Conservation (phyloP, 2,329 filamentous ascomycete genomes). For the Microdochium nivale region DNA sequence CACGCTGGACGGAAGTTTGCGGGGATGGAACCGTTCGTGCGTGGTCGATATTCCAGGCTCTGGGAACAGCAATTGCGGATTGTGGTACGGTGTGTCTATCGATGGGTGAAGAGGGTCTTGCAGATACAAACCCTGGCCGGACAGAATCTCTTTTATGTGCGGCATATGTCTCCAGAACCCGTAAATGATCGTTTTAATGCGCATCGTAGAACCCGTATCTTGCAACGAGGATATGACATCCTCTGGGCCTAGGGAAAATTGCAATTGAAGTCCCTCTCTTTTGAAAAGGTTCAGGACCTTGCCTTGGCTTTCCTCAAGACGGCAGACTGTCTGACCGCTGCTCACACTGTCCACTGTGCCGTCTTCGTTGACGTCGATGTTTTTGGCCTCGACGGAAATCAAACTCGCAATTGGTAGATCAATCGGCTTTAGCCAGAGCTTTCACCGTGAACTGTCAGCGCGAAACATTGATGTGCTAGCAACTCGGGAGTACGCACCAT, state of each 20-base stretch:
- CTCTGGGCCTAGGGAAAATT: background rate
- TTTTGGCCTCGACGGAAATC: too few relatives aligned
- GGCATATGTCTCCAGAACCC: background rate
- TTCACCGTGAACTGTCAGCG: too few relatives aligned
- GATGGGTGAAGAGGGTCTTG: background rate
- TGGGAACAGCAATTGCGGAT: background rate
- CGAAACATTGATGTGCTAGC: too few relatives aligned
- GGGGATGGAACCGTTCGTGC: background rate
- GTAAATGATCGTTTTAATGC: background rate
- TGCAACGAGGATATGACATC: background rate
- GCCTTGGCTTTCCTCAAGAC: background rate
- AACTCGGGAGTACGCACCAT: too few relatives aligned
- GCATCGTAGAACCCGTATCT: too few relatives aligned
- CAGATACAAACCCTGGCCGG: background rate
- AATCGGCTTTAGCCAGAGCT: too few relatives aligned
- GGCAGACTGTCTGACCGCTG: background rate
- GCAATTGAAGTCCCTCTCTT: background rate
- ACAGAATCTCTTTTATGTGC: background rate
- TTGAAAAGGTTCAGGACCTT: background rate
- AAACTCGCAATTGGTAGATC: too few relatives aligned
- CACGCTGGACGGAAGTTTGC: background rate
- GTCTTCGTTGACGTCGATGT: too few relatives aligned
- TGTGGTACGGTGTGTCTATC: background rate
- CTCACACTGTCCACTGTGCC: too few relatives aligned
- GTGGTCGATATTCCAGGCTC: background rate